Percentiles rank a stretch among this genome's conserved stretches.
These are phyloP conservation scores for Schizonepeta tenuifolia DNA, from an alignment of 257 asterid genomes.

Conservation along the genomic window DNA sequence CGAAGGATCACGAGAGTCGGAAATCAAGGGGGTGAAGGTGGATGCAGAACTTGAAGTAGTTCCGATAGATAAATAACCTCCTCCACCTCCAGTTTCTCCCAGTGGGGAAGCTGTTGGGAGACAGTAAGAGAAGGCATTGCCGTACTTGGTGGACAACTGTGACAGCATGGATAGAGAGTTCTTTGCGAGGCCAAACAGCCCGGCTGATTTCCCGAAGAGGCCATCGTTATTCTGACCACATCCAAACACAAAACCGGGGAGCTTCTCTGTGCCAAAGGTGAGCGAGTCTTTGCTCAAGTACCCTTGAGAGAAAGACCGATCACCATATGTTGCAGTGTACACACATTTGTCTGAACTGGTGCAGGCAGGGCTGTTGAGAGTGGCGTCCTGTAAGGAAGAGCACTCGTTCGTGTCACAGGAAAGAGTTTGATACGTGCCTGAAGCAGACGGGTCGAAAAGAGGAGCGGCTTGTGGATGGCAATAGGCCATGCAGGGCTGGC, in stretches of 20 bases:
- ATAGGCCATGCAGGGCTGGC: conserved; percentile 51
- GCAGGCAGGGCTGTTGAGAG: conserved; percentile 53
- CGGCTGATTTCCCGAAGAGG: conserved; percentile 58
- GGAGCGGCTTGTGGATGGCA: conserved; percentile 55
- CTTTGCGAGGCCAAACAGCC: conserved; percentile 56
- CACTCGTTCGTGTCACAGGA: conserved; percentile 47
- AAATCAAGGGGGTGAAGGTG: conserved; percentile 58
- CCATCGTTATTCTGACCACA: conserved; percentile 60
- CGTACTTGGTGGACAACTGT: conserved; percentile 51
- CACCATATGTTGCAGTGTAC: conserved; percentile 55
- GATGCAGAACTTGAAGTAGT: conserved; percentile 31
- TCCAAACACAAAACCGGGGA: conserved; percentile 47
- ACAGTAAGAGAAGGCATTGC: conserved; percentile 52
- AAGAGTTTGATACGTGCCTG: conserved; percentile 42
- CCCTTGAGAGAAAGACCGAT: conserved; percentile 50
- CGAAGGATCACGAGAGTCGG: conserved; percentile 45
- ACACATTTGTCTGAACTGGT: conserved; percentile 41
- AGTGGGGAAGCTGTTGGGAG: conserved; percentile 50
- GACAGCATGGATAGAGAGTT: conserved; percentile 51
- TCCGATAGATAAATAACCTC: conserved; percentile 58
- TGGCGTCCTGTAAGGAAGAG: conserved; percentile 46
- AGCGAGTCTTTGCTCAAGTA: conserved; percentile 49
- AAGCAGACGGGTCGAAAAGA: conserved; percentile 47
- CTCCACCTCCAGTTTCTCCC: conserved; percentile 47
- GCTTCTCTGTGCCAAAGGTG: conserved; percentile 43